A percentile compares a stretch with the other conserved stretches of the same genome.
Conservation (phyloP, 768 basidiomycete genomes). For the Gloeostereum incarnatum region DNA sequence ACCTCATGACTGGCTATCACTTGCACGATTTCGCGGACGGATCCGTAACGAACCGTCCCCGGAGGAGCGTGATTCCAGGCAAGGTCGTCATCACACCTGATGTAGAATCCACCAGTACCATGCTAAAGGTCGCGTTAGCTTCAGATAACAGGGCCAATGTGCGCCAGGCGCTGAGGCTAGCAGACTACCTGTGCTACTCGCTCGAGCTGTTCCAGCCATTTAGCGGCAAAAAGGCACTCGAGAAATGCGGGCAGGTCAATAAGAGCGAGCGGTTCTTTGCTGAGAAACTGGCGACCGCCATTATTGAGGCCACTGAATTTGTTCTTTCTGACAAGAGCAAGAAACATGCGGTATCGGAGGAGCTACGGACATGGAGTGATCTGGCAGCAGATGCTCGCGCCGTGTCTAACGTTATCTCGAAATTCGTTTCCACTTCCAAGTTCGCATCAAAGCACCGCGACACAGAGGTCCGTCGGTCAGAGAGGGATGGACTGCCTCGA, state of each 20-base stretch:
- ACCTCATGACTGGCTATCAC: conserved; percentile 66
- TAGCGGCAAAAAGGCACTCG: conserved; percentile 14
- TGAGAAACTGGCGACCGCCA: conserved; percentile 36
- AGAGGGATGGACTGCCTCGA: too few relatives aligned
- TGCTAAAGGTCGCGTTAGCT: conserved; percentile 50
- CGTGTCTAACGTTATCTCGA: neutral
- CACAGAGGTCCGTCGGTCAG: too few relatives aligned
- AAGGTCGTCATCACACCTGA: conserved; percentile 37
- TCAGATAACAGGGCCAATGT: conserved; percentile 39
- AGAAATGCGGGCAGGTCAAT: conserved; percentile 12
- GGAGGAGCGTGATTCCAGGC: conserved; percentile 31
- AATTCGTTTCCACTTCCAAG: too few relatives aligned
- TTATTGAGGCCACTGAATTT: conserved; percentile 29
- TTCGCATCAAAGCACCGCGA: too few relatives aligned
- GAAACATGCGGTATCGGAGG: too few relatives aligned
- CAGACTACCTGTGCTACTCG: conserved; percentile 35
- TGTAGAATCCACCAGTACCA: conserved; percentile 42
- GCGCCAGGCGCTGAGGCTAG: conserved; percentile 54
- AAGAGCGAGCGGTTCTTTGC: conserved; percentile 32
- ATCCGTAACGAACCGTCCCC: conserved; percentile 23
- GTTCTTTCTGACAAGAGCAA: conserved; percentile 17
- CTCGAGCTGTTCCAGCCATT: conserved; percentile 9
- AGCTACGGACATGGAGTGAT: too few relatives aligned
- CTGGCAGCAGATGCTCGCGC: too few relatives aligned
- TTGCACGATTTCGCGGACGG: conserved; percentile 45